phyloP scores from a whole-genome alignment of 768 basidiomycete genomes.

The Sistotremastrum niveocremeum region DNA sequence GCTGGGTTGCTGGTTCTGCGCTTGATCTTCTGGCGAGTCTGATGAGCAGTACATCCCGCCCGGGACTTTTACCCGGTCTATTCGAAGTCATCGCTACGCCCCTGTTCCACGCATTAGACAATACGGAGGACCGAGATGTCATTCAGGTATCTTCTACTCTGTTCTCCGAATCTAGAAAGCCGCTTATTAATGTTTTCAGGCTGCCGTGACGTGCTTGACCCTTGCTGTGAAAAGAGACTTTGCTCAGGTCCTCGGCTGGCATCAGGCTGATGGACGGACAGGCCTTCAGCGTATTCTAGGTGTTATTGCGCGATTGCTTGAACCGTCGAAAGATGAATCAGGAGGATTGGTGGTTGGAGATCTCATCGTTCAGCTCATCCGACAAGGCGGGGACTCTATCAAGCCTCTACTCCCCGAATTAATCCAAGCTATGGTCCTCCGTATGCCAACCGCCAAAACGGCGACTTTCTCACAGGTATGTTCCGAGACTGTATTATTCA shows the following conservation, averaged over 20 bases:
- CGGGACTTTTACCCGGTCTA: constrained; percentile 66
- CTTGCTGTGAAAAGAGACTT: constrained; percentile 79
- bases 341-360: constrained; percentile 91
- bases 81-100: constrained; percentile 61
- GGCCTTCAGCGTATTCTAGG: constrained; percentile 67
- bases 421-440: constrained; percentile 65
- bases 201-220: constrained; percentile 72
- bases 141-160: constrained; percentile 38
- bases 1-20: constrained; percentile 67
- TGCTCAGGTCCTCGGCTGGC: constrained; percentile 68
- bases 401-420: constrained; percentile 80
- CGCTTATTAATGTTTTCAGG: constrained; percentile 29
- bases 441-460: constrained; percentile 78
- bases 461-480: constrained; percentile 81
- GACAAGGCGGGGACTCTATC: constrained; percentile 68
- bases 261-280: constrained; percentile 45
- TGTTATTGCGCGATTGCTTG: constrained; percentile 65
- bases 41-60: constrained; percentile 46
- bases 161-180: neutral
- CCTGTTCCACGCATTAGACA: constrained; percentile 54
- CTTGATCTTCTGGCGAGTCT: constrained; percentile 72
- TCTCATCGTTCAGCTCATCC: constrained; percentile 82
- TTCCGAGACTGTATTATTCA: neutral
- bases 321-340: constrained; percentile 69
- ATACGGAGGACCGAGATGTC: constrained; percentile 77